Base-by-base conservation (phyloP, 1,139 yeast genomes). In the Debaryomyces sp. region DNA sequence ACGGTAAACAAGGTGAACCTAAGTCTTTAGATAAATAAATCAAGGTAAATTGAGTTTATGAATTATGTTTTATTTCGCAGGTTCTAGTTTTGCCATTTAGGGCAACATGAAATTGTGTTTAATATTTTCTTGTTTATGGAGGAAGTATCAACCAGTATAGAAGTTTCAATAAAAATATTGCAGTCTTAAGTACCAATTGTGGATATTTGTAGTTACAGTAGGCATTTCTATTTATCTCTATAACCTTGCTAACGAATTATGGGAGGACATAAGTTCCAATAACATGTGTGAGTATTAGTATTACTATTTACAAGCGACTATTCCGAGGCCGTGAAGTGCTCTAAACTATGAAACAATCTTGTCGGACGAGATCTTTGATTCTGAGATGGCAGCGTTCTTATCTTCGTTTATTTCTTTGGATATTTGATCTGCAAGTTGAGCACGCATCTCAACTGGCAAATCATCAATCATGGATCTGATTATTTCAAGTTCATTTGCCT, bases 1-100 rank as follows among this genome's bases (percentile, higher is more conserved):
- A 87, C 60, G 98, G 97, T 68, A 68, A 59, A 46, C 68, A 66
- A 55, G 45, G 59, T 47, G 80, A 74, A 60, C 61, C 78, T 45
- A 72, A 70, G 66, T 43, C 55, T 26, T 70, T 73, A 63, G 60
- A 61, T 45, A 57, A 64, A 33, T 57, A 54, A 50, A 37, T 22
- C 8, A 26, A 17, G 17, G 21, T 13, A 7, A 12, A 30, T 41
- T 23, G 26, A 17, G 44, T 18, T 30, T 41, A 41, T 29, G 29
- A 22, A 26, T 41, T 22, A 32, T 24, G 33, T 38, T 26, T 38
- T 38, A 38, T 23, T 38, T 21, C 22, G 44, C 36, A 6, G 30
- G 43, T 43, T 30, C 37, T 27, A 36, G 21, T 21, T 33, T 17
- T 22, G 30, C 15, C 21, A 6, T 26, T 12, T 7, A 37, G n/a